phyloP scores from a whole-genome alignment of 441 rosid genomes.

The Brassica balearica region DNA sequence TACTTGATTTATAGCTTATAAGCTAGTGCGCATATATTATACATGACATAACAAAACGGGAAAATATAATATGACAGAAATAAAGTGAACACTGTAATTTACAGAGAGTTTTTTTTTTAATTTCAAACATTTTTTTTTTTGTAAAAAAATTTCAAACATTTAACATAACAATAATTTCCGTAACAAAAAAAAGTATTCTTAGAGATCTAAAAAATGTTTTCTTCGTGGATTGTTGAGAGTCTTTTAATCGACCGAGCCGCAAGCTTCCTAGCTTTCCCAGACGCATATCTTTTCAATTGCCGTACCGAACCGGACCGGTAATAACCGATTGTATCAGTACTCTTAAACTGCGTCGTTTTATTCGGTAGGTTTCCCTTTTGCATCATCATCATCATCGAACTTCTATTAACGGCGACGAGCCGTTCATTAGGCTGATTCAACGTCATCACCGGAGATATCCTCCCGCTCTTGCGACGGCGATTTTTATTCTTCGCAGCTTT shows the following conservation, averaged over 20 bases:
- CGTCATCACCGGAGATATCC: constrained; percentile 57
- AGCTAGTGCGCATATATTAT: not conserved
- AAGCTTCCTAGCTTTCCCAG: constrained; percentile 58
- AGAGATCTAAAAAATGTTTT: constrained; percentile 43
- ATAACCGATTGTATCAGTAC: not conserved
- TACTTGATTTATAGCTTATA: constrained; percentile 1
- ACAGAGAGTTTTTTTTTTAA: constrained; percentile 9
- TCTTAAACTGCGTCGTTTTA: constrained; percentile 37
- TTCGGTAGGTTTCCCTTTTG: constrained; percentile 5
- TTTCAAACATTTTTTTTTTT: no score
- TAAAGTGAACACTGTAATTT: constrained; percentile 8
- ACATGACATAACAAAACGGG: not conserved
- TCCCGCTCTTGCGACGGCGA: constrained; percentile 46
- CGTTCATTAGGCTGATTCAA: constrained; percentile 21
- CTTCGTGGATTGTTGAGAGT: constrained; percentile 70
- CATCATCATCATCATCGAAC: not conserved
- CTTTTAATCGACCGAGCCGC: constrained; percentile 69
- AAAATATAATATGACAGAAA: constrained; percentile 8
- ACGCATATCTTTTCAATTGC: constrained; percentile 54
- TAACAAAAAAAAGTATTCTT: not conserved
- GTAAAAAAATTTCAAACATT: no score
- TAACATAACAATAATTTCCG: constrained; percentile 12
- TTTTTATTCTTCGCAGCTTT: constrained; percentile 38
- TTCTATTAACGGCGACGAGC: constrained; percentile 9
- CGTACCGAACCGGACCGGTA: constrained; percentile 58